These are phyloP conservation scores for Melocanna baccifera DNA, from an alignment of 176 grass and related monocot species.

Conservation along the genomic window DNA sequence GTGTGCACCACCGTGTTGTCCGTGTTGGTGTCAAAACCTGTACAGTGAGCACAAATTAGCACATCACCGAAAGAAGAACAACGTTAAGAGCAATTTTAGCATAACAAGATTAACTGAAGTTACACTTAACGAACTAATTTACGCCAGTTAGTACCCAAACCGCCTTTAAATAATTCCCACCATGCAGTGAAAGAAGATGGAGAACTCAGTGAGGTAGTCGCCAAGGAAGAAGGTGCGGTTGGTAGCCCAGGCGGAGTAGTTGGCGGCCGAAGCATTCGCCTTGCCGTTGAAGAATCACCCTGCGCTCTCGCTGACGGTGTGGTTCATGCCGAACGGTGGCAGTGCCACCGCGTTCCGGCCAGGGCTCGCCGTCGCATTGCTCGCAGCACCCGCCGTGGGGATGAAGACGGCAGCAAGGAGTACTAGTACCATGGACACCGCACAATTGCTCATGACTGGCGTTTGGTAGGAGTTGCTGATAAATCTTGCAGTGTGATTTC, in stretches of 20 bases:
- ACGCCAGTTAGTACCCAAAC: no score
- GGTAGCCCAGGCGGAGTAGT: conserved; percentile 70
- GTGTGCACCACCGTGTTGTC: conserved; percentile 59
- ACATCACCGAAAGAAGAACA: not conserved
- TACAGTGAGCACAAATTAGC: not conserved
- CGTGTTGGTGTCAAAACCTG: conserved; percentile 49
- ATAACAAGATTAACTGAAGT: not conserved
- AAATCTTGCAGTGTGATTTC: not conserved
- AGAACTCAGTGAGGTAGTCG: conserved; percentile 63
- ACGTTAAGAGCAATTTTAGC: not conserved
- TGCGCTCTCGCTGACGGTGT: conserved; percentile 54
- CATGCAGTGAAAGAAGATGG: no score
- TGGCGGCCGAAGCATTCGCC: conserved; percentile 44
- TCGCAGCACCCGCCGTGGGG: not conserved
- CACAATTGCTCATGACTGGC: not conserved
- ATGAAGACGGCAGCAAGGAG: not conserved
- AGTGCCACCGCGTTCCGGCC: not conserved
- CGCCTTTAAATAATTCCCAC: not conserved
- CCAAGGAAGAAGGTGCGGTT: conserved; percentile 67
- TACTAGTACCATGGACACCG: not conserved
- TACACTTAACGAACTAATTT: not conserved
- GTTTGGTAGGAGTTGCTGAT: not conserved
- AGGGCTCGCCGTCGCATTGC: not conserved
- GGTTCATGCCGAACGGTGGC: conserved; percentile 43
- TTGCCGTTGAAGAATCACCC: conserved; percentile 71